phyloP scores from a whole-genome alignment of 345 rosid genomes.

The Euphorbia tirucalli region DNA sequence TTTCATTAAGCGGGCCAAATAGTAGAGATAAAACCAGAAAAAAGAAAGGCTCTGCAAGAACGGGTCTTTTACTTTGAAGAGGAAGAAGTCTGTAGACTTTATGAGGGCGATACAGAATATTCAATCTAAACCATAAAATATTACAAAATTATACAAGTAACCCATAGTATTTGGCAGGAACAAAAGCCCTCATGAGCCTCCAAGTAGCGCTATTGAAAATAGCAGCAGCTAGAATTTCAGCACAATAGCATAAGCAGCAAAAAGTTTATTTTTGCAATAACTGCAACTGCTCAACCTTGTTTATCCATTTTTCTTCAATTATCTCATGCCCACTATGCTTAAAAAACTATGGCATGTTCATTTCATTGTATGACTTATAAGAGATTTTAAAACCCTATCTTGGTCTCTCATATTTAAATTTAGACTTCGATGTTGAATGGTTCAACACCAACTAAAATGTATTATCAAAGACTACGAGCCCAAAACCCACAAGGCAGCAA shows the following conservation, averaged over 20 bases:
- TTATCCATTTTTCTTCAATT: not conserved
- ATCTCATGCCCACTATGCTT: not conserved
- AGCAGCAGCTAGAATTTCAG: not conserved
- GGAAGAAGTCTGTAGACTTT: not conserved
- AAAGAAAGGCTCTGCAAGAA: too few relatives aligned
- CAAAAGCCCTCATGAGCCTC: too few relatives aligned
- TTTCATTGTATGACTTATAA: too few relatives aligned
- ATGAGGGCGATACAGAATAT: not conserved
- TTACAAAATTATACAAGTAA: too few relatives aligned
- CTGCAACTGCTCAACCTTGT: not conserved
- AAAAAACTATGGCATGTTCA: not conserved
- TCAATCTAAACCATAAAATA: not conserved
- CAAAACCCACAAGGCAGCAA: too few relatives aligned
- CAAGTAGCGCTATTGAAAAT: not conserved
- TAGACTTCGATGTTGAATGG: not conserved
- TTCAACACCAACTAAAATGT: not conserved
- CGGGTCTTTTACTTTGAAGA: not conserved
- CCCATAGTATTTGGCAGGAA: too few relatives aligned
- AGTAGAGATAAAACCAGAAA: too few relatives aligned
- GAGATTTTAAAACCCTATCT: not conserved
- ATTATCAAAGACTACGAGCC: not conserved
- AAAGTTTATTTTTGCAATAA: too few relatives aligned
- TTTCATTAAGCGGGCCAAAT: too few relatives aligned
- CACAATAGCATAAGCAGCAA: not conserved
- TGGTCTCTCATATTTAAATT: not conserved